Conservation (phyloP, 768 basidiomycete species). For the Xerocomus spinulosus region DNA sequence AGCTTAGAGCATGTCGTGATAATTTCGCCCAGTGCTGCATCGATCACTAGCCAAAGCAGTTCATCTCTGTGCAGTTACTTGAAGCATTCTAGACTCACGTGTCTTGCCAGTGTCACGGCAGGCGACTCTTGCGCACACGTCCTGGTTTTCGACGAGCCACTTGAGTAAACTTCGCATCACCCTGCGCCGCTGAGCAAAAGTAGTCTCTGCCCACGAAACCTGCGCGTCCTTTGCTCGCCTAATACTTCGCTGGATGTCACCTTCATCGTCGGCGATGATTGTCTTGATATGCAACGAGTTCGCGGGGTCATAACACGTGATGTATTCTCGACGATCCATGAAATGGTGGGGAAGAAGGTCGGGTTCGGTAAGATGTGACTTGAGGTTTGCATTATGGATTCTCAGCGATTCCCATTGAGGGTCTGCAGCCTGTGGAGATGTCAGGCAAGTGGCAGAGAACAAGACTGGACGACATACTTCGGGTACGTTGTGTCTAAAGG, state of each 20-base stretch:
- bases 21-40: slow-evolving; percentile 93
- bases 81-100: slow-evolving; percentile 42
- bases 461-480: slow-evolving; percentile 40
- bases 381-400: slow-evolving; percentile 56
- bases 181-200: slow-evolving; percentile 73
- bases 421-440: slow-evolving; percentile 45
- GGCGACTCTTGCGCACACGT: slow-evolving; percentile 78
- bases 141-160: slow-evolving; percentile 92
- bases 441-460: slow-evolving; percentile 9
- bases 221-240: slow-evolving; percentile 60
- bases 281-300: slow-evolving; percentile 81
- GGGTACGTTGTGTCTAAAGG: slow-evolving; percentile 57
- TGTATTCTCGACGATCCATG: slow-evolving; percentile 54
- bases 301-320: slow-evolving; percentile 91
- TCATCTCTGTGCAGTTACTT: not conserved
- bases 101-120: slow-evolving; percentile 97
- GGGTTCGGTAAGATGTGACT: slow-evolving; percentile 56
- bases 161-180: slow-evolving; percentile 84
- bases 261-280: slow-evolving; percentile 64
- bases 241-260: slow-evolving; percentile 75
- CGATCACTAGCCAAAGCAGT: slow-evolving; percentile 59
- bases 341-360: slow-evolving; percentile 49
- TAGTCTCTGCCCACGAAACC: slow-evolving; percentile 64
- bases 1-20: slow-evolving; percentile 92
- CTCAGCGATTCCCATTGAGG: slow-evolving; percentile 52